Evolutionary conservation across 257 asterid species (phyloP).

Genomic region (Plectranthus barbatus): DNA sequence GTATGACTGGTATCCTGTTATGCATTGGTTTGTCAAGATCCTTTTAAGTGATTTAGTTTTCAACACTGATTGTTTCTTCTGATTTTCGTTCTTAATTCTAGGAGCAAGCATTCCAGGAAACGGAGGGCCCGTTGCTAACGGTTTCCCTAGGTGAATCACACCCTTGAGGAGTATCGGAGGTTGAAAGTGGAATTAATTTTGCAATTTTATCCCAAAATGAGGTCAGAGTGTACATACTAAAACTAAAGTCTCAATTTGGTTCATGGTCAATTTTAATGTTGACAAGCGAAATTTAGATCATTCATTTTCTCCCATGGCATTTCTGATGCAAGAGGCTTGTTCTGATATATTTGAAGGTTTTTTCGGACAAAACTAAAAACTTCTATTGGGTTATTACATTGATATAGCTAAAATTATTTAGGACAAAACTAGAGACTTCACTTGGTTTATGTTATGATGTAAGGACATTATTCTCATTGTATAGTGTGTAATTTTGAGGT

Average conservation of each 20-base stretch:
- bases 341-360: too few species aligned
- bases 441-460: neutral
- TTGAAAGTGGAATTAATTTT: slow-evolving; percentile 75
- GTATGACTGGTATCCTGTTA: neutral
- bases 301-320: too few species aligned
- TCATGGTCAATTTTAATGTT: too few species aligned
- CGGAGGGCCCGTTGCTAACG: slow-evolving; percentile 32
- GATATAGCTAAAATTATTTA: neutral
- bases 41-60: slow-evolving; percentile 10
- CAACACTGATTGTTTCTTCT: slow-evolving; percentile 6
- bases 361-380: too few species aligned
- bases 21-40: neutral
- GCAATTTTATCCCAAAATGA: slow-evolving; percentile 87
- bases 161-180: slow-evolving; percentile 81
- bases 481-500: slow-evolving; percentile 1
- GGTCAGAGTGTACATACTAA: slow-evolving; percentile 48
- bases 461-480: neutral
- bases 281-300: too few species aligned
- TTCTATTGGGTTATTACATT: too few species aligned
- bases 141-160: slow-evolving; percentile 73
- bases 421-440: neutral
- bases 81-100: slow-evolving; percentile 22
- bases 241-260: too few species aligned
- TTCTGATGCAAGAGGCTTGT: neutral
- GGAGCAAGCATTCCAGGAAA: slow-evolving; percentile 50